Conservation (phyloP, 2,329 filamentous ascomycete genomes). For the Exserohilum turcica region DNA sequence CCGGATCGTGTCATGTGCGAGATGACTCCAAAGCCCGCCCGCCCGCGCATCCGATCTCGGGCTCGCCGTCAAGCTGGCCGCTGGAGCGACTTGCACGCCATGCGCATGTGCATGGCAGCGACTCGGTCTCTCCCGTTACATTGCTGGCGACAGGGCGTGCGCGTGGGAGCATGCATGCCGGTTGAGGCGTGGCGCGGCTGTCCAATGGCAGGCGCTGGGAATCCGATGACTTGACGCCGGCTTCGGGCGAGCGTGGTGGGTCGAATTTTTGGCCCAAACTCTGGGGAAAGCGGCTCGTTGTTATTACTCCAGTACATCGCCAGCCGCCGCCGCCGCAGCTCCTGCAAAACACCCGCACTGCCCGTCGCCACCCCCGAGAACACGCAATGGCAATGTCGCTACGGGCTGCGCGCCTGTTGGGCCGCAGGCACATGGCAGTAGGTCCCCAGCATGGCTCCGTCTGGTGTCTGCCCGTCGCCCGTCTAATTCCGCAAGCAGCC, state of each 20-base stretch:
- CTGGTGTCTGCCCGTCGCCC: too few relatives aligned
- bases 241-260: slow-evolving; percentile 26
- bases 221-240: slow-evolving; percentile 41
- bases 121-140: too few relatives aligned
- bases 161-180: slow-evolving; percentile 21
- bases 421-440: slow-evolving; percentile 39
- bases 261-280: slow-evolving; percentile 15
- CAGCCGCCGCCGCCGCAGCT: slow-evolving; percentile 31
- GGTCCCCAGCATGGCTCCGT: slow-evolving; percentile 5
- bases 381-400: slow-evolving; percentile 46
- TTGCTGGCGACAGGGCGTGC: too few relatives aligned
- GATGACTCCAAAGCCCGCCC: slow-evolving; percentile 32
- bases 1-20: slow-evolving; percentile 33
- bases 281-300: too few relatives aligned
- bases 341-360: too few relatives aligned
- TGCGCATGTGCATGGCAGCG: too few relatives aligned
- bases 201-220: slow-evolving; percentile 35
- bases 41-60: slow-evolving; percentile 31
- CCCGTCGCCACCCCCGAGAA: slow-evolving; percentile 25
- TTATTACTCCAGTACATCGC: too few relatives aligned
- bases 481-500: slow-evolving; percentile 30
- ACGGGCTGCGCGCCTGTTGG: slow-evolving; percentile 42
- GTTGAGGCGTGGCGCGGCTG: slow-evolving; percentile 27
- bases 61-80: slow-evolving; percentile 12
- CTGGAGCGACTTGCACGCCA: background rate